Evolutionary conservation across 768 basidiomycete species (phyloP).

Genomic region (Termitomyces sp.): DNA sequence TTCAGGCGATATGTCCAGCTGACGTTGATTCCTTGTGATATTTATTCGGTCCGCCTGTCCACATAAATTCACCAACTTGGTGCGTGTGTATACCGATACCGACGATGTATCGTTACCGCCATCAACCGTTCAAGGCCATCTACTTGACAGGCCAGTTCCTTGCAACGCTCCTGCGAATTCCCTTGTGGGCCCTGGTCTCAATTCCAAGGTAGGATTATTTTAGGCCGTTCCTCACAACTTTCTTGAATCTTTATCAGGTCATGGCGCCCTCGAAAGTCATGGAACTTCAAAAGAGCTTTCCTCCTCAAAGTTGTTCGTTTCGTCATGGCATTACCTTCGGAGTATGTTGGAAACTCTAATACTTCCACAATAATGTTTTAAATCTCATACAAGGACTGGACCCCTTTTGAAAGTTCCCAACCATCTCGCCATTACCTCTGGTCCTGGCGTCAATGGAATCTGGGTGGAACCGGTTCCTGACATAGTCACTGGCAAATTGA

Average conservation of each 20-base stretch:
- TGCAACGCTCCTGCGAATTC: constrained; percentile 34
- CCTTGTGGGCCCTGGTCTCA: constrained; percentile 40
- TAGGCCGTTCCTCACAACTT: not conserved
- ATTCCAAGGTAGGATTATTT: constrained; percentile 24
- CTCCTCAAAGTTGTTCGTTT: constrained; percentile 29
- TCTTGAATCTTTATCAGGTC: constrained; percentile 20
- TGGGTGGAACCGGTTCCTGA: constrained; percentile 42
- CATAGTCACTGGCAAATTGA: constrained; percentile 37
- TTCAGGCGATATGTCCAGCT: not conserved
- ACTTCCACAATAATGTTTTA: not conserved
- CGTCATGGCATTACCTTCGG: constrained; percentile 13
- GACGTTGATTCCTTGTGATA: not conserved
- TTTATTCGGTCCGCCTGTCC: too few relatives aligned
- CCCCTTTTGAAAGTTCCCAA: constrained; percentile 25
- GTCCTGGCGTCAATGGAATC: constrained; percentile 36
- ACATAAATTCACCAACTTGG: not conserved
- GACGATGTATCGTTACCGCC: constrained; percentile 27
- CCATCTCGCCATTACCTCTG: constrained; percentile 34
- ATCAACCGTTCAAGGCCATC: constrained; percentile 45
- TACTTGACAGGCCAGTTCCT: constrained; percentile 40
- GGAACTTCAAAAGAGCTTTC: constrained; percentile 36
- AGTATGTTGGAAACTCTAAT: constrained; percentile 19
- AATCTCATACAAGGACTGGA: constrained; percentile 25
- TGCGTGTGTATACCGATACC: too few relatives aligned
- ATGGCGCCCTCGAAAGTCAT: constrained; percentile 38